Evolutionary conservation across 2,329 filamentous ascomycete genomes (phyloP).

Genomic region (Cercospora sojina): DNA sequence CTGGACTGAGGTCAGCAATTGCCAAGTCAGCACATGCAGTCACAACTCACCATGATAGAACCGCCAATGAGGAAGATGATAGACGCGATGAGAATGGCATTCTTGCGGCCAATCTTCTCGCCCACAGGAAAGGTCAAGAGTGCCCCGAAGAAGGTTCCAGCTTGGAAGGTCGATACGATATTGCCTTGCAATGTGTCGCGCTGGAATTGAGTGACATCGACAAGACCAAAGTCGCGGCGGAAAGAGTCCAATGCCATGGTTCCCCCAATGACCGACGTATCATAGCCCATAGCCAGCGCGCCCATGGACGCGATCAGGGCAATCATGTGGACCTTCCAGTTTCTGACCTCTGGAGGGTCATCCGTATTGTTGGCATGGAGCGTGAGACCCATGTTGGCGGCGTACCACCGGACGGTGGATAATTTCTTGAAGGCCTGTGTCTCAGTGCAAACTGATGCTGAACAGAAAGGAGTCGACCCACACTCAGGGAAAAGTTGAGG

Average conservation of each 20-base stretch:
- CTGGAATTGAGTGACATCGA: slow-evolving; percentile 40
- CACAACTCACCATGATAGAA: slow-evolving; percentile 36
- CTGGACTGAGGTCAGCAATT: background rate
- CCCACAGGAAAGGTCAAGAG: slow-evolving; percentile 48
- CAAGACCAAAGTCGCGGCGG: slow-evolving; percentile 39
- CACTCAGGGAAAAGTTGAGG: slow-evolving; percentile 8
- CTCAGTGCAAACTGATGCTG: background rate
- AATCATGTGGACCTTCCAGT: slow-evolving; percentile 65
- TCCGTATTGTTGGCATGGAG: slow-evolving; percentile 22
- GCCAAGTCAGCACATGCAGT: background rate
- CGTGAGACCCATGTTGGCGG: slow-evolving; percentile 17
- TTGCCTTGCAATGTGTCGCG: slow-evolving; percentile 44
- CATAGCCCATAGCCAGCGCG: slow-evolving; percentile 39
- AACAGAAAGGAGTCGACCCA: background rate
- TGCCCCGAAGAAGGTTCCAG: slow-evolving; percentile 43
- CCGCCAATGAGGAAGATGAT: slow-evolving; percentile 46
- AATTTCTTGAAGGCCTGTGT: background rate
- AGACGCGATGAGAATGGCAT: slow-evolving; percentile 49
- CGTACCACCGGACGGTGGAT: background rate
- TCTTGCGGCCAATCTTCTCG: slow-evolving; percentile 51
- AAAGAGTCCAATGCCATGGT: slow-evolving; percentile 44
- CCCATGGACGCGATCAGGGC: slow-evolving; percentile 56
- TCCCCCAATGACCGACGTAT: slow-evolving; percentile 42
- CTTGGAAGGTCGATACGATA: slow-evolving; percentile 42
- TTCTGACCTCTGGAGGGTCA: slow-evolving; percentile 64